phyloP scores from a whole-genome alignment of 2,329 filamentous ascomycete species.

The Myriosclerotinia duriaeana region DNA sequence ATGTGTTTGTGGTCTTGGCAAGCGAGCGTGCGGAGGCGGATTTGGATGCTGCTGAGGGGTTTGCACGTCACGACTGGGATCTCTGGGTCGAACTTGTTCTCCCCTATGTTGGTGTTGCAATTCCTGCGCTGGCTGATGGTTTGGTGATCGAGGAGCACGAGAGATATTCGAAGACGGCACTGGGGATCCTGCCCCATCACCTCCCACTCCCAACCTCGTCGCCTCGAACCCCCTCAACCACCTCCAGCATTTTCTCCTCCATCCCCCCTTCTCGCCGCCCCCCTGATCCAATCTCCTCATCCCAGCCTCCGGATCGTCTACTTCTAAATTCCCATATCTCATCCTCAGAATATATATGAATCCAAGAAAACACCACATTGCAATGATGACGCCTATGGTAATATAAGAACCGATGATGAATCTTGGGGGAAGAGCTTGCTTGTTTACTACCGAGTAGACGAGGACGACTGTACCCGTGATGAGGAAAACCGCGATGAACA shows the following conservation, averaged over 20 bases:
- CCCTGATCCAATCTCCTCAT: fast-evolving
- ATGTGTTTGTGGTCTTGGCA: background rate
- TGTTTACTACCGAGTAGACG: background rate
- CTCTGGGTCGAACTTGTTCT: background rate
- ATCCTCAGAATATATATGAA: background rate
- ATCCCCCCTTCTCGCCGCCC: background rate
- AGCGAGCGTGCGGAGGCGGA: too few relatives aligned
- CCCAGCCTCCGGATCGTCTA: background rate
- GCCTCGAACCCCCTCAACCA: background rate
- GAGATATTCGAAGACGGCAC: background rate
- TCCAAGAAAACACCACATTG: background rate
- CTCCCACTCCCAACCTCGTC: background rate
- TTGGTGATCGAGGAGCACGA: background rate
- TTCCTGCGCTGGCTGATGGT: too few relatives aligned
- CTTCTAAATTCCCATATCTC: background rate
- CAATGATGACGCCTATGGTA: background rate
- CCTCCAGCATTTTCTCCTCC: background rate
- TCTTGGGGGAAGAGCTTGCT: background rate
- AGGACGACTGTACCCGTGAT: background rate
- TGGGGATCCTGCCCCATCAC: background rate
- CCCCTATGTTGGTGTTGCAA: too few relatives aligned
- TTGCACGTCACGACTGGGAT: background rate
- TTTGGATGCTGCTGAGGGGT: too few relatives aligned
- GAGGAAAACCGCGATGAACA: background rate
- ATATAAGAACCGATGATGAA: background rate